Evolutionary conservation across 768 basidiomycete species (phyloP), one percentile per base, ranked within the genome.

Genomic region (Porphyrellus cyaneotinctus): DNA sequence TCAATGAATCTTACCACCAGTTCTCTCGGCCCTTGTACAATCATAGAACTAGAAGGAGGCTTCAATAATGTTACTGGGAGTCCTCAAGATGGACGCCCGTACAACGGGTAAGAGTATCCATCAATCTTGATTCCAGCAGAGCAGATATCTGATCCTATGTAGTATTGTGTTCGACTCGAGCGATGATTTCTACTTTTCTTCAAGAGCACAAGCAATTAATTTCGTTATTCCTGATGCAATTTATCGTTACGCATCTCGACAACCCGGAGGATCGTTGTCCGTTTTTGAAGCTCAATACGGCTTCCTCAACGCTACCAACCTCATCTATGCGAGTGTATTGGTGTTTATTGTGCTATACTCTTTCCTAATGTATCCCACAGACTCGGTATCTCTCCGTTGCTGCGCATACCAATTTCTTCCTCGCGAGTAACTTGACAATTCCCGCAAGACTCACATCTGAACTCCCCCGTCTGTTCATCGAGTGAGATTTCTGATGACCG

Each of bases 221-320:
- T 71, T 78, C n/a, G 75, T 78, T n/a, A 64, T 88, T 0, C 75
- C 87, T 15, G 78, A 78, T 9, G 79, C 87, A 6, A 79, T 88
- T n/a, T 83, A 81, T 56, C 76, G 74, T 11, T 70, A 71, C 44
- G 84, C 85, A 3, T 57, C 65, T 8, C 74, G 78, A 51, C 54
- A 65, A 15, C 63, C 72, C 8, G 65, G 66, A 20, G 81, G 81
- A 3, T 59, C 68, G 1, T 67, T 75, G 45, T 64, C 74, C 2
- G 73, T 73, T 9, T 87, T 85, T 59, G 72, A 78, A 54, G 52
- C 70, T 23, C 57, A 73, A 2, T 74, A 77, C 44, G 79, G 77
- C 0, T 84, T 87, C 58, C 57, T 81, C 57, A 74, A 79, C 58
- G 60, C 78, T 33, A 87, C 86, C 0, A 55, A 35, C 9, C 57